Evolutionary conservation across 2,329 filamentous ascomycete species (phyloP).

Genomic region (Diplodia scrobiculata): DNA sequence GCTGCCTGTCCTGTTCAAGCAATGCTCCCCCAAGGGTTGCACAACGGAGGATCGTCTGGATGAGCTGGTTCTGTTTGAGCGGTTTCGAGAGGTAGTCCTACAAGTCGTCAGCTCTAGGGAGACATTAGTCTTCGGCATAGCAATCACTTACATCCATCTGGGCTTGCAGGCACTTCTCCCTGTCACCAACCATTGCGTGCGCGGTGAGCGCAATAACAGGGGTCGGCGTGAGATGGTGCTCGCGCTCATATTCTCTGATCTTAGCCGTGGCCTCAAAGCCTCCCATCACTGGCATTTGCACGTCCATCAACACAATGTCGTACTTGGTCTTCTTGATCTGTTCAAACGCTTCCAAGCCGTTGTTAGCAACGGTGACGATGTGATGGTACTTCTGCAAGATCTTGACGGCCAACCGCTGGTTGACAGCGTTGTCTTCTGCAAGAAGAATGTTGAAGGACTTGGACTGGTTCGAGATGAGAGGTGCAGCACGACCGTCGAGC

Average conservation of each 20-base stretch:
- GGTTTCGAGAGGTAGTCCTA: constrained; percentile 93
- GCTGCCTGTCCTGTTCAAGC: constrained; percentile 70
- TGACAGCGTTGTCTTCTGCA: constrained; percentile 96
- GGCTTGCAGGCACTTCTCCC: constrained; percentile 96
- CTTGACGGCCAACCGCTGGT: constrained; percentile 93
- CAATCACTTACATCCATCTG: constrained; percentile 76
- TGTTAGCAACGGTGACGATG: constrained; percentile 87
- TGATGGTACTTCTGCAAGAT: constrained; percentile 97
- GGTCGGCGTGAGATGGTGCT: constrained; percentile 75
- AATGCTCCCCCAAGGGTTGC: constrained; percentile 85
- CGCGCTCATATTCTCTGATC: constrained; percentile 91
- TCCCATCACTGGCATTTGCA: constrained; percentile 99
- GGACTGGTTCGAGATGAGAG: constrained; percentile 87
- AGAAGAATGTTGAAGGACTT: constrained; percentile 94
- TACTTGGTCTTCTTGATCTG: constrained; percentile 90
- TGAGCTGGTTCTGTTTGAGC: constrained; percentile 93
- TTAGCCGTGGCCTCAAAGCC: constrained; percentile 93
- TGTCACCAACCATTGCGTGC: constrained; percentile 97
- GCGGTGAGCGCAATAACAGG: constrained; percentile 96
- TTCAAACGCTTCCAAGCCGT: constrained; percentile 89
- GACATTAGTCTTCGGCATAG: neutral
- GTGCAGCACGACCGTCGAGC: constrained; percentile 87
- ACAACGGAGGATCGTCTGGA: constrained; percentile 96
- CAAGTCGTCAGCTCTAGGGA: constrained; percentile 31
- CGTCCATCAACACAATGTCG: constrained; percentile 97